Evolutionary conservation across 805 yeast species (phyloP), one percentile per base, ranked within the genome.

Genomic region (Monosporozyma yasuniensis): DNA sequence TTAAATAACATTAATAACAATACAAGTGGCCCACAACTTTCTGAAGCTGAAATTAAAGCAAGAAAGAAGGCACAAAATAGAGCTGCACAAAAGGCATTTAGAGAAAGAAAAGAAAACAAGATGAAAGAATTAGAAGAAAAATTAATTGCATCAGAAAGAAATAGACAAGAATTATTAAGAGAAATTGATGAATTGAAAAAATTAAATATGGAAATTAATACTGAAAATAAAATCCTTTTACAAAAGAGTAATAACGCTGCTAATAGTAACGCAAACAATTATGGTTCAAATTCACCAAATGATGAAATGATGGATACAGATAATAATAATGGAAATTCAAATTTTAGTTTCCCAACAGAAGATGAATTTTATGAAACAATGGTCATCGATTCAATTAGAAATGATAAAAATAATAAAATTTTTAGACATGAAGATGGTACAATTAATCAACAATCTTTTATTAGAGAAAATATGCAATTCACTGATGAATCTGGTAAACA

Each of bases 61-160:
- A 80, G 78, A 61, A 75, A 86, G 45, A 84, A 81, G 59, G 89
- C 89, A 2, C 91, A 84, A 63, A 86, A 86, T 62, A 71, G 95
- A 58, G 90, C 90, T 10, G 95, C 95, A 0, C 95, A 87, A 67
- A 72, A 89, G 56, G 95, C 95, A 2, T 87, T 85, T 65, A 72
- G 95, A 52, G 91, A 86, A 65, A 77, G 95, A 47, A 84, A 84
- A 64, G 93, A 84, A 62, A 78, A 78, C 50, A 80, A 77, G 58
- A 66, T 84, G 53, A 83, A 81, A 61, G 88, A 84, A 59, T 72
- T 87, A 43, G 82, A 83, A 55, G 68, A 69, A 6, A 80, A 79
- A 62, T 67, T 87, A 52, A 67, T 69, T 16, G 72, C 74, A 52
- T 77, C 85, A 41, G 91, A 83, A 61, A 70, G 60, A 35, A 82